Evolutionary conservation across 345 rosid species (phyloP), one percentile per base, ranked within the genome.

Genomic region (Citrus mangshanensis): DNA sequence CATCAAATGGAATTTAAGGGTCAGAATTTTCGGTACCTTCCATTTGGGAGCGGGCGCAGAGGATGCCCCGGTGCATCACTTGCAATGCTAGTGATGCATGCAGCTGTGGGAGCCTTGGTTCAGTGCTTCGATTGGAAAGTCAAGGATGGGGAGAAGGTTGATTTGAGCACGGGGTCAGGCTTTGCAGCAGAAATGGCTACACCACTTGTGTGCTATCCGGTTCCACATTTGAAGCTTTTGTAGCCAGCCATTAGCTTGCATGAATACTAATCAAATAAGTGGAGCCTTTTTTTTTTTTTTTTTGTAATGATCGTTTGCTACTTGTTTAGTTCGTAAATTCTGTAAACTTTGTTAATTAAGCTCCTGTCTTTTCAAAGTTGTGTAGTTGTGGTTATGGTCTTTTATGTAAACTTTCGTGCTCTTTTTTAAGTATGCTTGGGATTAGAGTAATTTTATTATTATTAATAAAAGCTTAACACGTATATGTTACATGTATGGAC

Each of bases 1-100:
- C 89, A 89, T 70, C 87, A 86, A 70, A 84, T 89, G 90, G 94
- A 89, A 68, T 80, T 69, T 40, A 88, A 89, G 72, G 93, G 92
- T 25, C 93, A 88, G 22, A 88, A 88, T 78, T 91, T 88, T 71
- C 74, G 91, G 5, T 91, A 80, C 60, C 86, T 91, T 42, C 89
- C 91, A 3, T 89, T 88, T 3, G 95, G 93, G 8, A 89, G 95
- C 32, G 91, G 93, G 7, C 81, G 91, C 40, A 74, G 91, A 78
- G 92, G 90, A 6, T 91, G 92, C 38, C 81, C 89, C 1, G 90
- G 91, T 54, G 90, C 90, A 12, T 81, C 89, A 10, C 86, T 88
- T 1, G 93, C 93, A 13, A 88, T 89, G 89, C 6, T 84, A 60
- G 86, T 87, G 69, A 75, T 88, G 81, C 90, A 83, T 69, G 82